Evolutionary conservation across 2,329 filamentous ascomycete genomes (phyloP).

Genomic region (Pseudocercospora pini-densiflorae): DNA sequence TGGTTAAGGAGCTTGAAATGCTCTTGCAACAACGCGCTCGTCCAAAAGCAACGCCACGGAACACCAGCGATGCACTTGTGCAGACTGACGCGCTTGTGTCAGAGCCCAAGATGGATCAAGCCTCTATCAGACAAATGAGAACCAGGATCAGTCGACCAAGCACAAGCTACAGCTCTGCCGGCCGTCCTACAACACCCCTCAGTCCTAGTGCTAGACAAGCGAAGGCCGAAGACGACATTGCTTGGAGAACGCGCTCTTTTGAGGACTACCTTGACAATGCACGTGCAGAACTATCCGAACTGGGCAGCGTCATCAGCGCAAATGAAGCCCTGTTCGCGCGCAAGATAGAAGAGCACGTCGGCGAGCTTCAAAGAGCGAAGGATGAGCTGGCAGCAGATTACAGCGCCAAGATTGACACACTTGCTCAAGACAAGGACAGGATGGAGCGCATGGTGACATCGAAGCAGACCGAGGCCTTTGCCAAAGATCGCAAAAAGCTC

Average conservation of each 20-base stretch:
- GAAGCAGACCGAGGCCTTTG: conserved; percentile 38
- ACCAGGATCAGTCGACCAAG: not conserved
- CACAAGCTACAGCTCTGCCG: conserved; percentile 9
- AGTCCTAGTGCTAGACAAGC: conserved; percentile 26
- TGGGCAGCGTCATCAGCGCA: conserved; percentile 41
- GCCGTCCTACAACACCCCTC: conserved; percentile 23
- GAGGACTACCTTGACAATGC: conserved; percentile 43
- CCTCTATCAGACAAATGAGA: conserved; percentile 20
- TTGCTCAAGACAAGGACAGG: conserved; percentile 36
- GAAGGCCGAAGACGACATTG: conserved; percentile 25
- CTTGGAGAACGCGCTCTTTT: conserved; percentile 36
- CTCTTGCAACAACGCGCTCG: conserved; percentile 30
- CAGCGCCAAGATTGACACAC: conserved; percentile 38
- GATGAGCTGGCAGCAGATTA: conserved; percentile 41
- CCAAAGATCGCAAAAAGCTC: conserved; percentile 39
- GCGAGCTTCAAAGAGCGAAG: conserved; percentile 41
- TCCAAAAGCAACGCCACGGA: conserved; percentile 10
- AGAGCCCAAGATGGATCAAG: conserved; percentile 25
- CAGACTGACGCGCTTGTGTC: conserved; percentile 29
- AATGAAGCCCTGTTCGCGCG: conserved; percentile 42
- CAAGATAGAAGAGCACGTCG: conserved; percentile 44
- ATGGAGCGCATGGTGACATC: conserved; percentile 39
- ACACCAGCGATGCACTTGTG: conserved; percentile 27
- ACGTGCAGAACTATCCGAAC: conserved; percentile 39
- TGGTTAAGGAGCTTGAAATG: conserved; percentile 36